Evolutionary conservation across 2,329 filamentous ascomycete genomes (phyloP).

Genomic region (Fusarium ramigenum): DNA sequence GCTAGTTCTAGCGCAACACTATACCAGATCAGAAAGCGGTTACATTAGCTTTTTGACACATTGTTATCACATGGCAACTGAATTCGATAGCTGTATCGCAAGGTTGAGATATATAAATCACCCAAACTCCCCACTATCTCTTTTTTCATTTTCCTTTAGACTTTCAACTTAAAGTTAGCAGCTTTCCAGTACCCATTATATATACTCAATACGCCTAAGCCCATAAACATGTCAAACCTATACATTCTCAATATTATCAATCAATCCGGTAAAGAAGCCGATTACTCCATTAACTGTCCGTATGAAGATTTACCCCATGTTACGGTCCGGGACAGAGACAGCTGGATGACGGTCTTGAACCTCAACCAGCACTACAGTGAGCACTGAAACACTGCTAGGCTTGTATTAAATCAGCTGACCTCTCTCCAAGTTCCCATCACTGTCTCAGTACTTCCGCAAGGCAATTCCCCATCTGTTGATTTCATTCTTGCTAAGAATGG

Average conservation of each 20-base stretch:
- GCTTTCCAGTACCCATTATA: accelerated
- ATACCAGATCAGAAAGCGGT: too few species aligned
- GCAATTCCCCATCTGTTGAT: background rate
- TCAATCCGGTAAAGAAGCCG: background rate
- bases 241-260: background rate
- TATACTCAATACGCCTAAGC: background rate
- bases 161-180: accelerated
- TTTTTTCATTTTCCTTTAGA: too few species aligned
- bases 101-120: too few species aligned
- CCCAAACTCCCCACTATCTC: too few species aligned
- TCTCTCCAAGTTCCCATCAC: background rate
- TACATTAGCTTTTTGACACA: too few species aligned
- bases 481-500: background rate
- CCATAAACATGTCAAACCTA: background rate
- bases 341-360: background rate
- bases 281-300: background rate
- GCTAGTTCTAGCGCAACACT: too few species aligned
- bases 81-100: too few species aligned
- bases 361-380: background rate
- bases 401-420: accelerated
- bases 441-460: background rate
- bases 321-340: background rate
- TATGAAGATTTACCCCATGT: background rate
- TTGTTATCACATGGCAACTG: too few species aligned
- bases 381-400: background rate